phyloP scores from a whole-genome alignment of 1,284 basidiomycete genomes.

The Naganishia sp. region DNA sequence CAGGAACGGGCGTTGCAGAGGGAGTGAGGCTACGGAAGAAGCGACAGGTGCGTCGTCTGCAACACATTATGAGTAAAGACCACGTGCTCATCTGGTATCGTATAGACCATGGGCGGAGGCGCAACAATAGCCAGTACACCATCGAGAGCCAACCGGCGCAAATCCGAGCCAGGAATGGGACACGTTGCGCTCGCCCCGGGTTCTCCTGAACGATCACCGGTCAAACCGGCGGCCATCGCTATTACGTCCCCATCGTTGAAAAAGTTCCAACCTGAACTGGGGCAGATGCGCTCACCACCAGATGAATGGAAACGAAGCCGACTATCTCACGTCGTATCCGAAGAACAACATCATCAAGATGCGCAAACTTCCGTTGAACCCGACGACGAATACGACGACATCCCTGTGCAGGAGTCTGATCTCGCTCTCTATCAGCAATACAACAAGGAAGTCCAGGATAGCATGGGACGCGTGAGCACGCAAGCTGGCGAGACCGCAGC shows the following conservation, averaged over 20 bases:
- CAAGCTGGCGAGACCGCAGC: background rate
- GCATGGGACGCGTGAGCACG: background rate
- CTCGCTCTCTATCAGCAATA: conserved; percentile 22
- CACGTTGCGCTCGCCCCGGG: background rate
- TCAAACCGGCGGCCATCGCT: background rate
- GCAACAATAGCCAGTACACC: background rate
- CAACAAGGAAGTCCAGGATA: conserved; percentile 7
- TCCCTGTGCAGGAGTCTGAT: conserved; percentile 27
- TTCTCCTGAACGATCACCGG: conserved; percentile 10
- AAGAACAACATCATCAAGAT: background rate
- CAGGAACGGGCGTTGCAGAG: conserved; percentile 17
- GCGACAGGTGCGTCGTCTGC: conserved; percentile 10
- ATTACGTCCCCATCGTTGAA: conserved; percentile 20
- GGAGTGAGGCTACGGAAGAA: conserved; percentile 17
- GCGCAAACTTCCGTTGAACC: background rate
- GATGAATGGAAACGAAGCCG: conserved; percentile 26
- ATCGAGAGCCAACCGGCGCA: conserved; percentile 17
- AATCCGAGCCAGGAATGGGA: conserved; percentile 16
- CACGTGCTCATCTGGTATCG: background rate
- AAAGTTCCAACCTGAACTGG: conserved; percentile 24
- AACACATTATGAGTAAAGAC: background rate
- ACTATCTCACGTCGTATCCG: conserved; percentile 22
- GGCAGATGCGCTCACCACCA: conserved; percentile 12
- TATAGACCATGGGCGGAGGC: conserved; percentile 9
- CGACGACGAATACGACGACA: conserved; percentile 1